Evolutionary conservation across 2,329 filamentous ascomycete species (phyloP), one percentile per base, ranked within the genome.

Genomic region (Epichloe hybrida): DNA sequence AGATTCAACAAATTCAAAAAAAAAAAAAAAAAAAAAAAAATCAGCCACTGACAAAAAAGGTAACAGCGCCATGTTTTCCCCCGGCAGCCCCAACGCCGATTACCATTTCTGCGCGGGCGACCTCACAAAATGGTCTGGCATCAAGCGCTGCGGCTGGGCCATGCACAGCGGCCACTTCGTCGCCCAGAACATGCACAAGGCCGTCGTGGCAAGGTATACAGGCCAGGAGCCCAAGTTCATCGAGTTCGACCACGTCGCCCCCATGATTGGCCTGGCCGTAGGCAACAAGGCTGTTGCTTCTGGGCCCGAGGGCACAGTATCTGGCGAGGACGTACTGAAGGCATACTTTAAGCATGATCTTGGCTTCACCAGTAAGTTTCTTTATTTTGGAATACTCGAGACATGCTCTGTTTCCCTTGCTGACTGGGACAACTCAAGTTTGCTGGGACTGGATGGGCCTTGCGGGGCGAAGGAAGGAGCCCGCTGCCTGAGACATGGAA

Each of bases 91-190:
- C 4, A 83, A 87, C 55, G 66, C 76, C 12, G 67, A 70, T 0
- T 65, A 67, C 31, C 86, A 90, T 63, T 85, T 83, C 59, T 84
- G 81, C 12, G 72, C 79, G 23, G 86, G 86, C 15, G 86, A 91
- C 61, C 69, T 86, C 15, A 77, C 76, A 35, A 69, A 72, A 46
- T 90, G 86, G 86, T 77, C 82, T 0, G 86, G 85, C 42, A 88
- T 91, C 69, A 90, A 88, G 71, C 82, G 86, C 43, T 87, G 83
- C 58, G 86, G 86, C 23, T 78, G 73, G 15, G 86, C 86, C 36
- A 86, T 90, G 76, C 78, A 85, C 60, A 81, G 83, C 72, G 86
- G 85, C 38, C 77, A 81, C 59, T 72, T 76, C 54, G 77, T 77
- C 3, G 84, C 80, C 6, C 66, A 74, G 49, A 90, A 90, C 61